Evolutionary conservation across 108 stramenopile genomes (phyloP), one percentile per base, ranked within the genome.

Genomic region (Seminavis robusta): DNA sequence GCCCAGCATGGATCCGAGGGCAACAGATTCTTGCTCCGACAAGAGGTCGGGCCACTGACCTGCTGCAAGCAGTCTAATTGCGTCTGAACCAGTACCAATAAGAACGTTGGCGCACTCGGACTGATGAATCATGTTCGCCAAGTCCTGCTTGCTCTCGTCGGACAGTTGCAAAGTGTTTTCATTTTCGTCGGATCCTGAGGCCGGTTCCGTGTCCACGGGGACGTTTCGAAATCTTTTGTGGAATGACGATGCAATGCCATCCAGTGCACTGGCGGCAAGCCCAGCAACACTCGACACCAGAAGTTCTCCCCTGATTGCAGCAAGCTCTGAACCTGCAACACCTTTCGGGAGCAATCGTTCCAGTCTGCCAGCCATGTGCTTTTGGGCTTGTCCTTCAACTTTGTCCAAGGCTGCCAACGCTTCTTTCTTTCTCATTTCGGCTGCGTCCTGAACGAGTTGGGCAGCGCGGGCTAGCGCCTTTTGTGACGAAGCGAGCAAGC

Each of bases 41-140:
- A 92, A 45, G 13, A 88, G 49, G 17, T 86, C 84, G 9, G 91
- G 91, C 91, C 91, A 92, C 57, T 88, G 91, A 2, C 87, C 87
- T 33, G 85, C 85, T 1, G 87, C 76, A 30, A 92, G 61, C 8
- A 88, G 54, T 40, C 80, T 77, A 59, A 84, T 40, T 28, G 81
- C 63, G 65, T 83, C 77, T 15, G 81, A 60, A 26, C 78, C 73
- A 11, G 68, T 69, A 19, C 84, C 79, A 30, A 92, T 79, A 4
- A 78, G 58, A 21, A 70, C 66, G 28, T 66, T 67, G 0, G 84
- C 84, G 37, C 84, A 85, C 42, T 83, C 72, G 0, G 81, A 51
- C 55, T 86, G 79, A 61, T 92, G 87, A 27, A 81, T 54, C 79
- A 85, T 83, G 3, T 61, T 77, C 23, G 77, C 82, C 51, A 80